phyloP scores from a whole-genome alignment of 2,329 filamentous ascomycete genomes.

The Pseudogymnoascus verrucosus region DNA sequence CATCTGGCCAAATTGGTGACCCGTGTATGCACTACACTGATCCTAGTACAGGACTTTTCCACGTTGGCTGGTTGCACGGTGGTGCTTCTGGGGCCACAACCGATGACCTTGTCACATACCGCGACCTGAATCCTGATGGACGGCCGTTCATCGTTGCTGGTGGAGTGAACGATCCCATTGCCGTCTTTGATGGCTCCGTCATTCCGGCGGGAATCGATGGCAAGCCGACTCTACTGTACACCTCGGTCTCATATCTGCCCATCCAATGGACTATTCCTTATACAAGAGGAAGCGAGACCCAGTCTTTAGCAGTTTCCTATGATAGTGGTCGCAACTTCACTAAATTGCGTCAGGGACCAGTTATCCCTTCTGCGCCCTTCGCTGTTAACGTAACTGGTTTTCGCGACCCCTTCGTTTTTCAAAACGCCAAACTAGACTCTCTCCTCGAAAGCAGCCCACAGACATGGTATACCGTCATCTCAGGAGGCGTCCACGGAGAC shows the following conservation, averaged over 20 bases:
- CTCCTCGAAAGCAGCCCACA: conserved; percentile 28
- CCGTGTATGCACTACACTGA: conserved; percentile 40
- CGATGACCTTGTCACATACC: conserved; percentile 35
- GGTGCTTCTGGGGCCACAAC: conserved; percentile 34
- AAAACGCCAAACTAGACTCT: conserved; percentile 30
- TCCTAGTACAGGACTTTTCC: conserved; percentile 35
- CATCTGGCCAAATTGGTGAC: conserved; percentile 34
- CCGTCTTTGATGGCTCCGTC: conserved; percentile 39
- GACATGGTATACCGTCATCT: conserved; percentile 34
- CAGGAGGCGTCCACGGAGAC: conserved; percentile 32
- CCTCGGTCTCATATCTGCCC: conserved; percentile 36
- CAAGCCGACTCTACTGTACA: conserved; percentile 37
- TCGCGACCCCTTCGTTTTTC: conserved; percentile 36
- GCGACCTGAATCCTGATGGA: conserved; percentile 26
- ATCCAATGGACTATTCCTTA: conserved; percentile 40
- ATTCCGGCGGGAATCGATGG: conserved; percentile 37
- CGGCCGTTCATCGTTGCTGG: conserved; percentile 18
- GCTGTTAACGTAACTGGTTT: conserved; percentile 36
- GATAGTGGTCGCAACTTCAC: conserved; percentile 32
- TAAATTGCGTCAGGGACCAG: conserved; percentile 31
- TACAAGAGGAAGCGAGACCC: conserved; percentile 38
- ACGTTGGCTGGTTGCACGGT: conserved; percentile 36
- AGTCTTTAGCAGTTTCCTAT: conserved; percentile 34
- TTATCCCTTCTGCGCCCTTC: conserved; percentile 32
- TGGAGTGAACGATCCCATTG: conserved; percentile 36